These are phyloP conservation scores for Eucalyptus pumila DNA, from an alignment of 345 rosid genomes.

Conservation along the genomic window DNA sequence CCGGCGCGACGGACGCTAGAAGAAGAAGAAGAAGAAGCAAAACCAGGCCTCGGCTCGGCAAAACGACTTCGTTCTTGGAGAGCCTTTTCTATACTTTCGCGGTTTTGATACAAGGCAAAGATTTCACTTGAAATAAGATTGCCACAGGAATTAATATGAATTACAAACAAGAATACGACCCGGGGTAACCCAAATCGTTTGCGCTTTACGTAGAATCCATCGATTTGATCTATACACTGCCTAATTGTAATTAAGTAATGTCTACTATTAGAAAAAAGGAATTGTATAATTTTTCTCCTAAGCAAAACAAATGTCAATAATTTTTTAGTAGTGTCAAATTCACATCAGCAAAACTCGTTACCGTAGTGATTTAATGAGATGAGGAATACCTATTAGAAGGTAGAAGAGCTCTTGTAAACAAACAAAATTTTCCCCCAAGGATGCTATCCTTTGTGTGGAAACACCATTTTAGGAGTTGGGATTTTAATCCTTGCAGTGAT, in stretches of 20 bases:
- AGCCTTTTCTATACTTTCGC: not conserved
- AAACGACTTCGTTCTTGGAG: not conserved
- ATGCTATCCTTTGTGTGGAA: not conserved
- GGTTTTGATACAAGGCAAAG: not conserved
- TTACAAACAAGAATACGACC: not conserved
- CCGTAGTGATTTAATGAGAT: fast-evolving
- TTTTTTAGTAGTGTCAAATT: not conserved
- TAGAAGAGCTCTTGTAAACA: not conserved
- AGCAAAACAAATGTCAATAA: fast-evolving
- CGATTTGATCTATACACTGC: not conserved
- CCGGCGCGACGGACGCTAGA: not conserved
- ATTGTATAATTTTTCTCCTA: not conserved
- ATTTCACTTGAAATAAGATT: not conserved
- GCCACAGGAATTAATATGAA: not conserved
- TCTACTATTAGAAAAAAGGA: not conserved
- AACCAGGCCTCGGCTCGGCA: not conserved
- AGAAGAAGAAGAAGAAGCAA: not conserved
- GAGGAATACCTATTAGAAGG: not conserved
- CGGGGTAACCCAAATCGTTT: not conserved
- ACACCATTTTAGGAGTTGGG: not conserved
- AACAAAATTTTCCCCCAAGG: not conserved
- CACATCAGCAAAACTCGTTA: not conserved
- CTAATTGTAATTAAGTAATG: not conserved
- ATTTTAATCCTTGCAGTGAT: not conserved
- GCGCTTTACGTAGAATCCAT: not conserved